A percentile compares a stretch with the other conserved stretches of the same genome.
Conservation (phyloP, 208 protist genomes). For the Naegleria fowleri region DNA sequence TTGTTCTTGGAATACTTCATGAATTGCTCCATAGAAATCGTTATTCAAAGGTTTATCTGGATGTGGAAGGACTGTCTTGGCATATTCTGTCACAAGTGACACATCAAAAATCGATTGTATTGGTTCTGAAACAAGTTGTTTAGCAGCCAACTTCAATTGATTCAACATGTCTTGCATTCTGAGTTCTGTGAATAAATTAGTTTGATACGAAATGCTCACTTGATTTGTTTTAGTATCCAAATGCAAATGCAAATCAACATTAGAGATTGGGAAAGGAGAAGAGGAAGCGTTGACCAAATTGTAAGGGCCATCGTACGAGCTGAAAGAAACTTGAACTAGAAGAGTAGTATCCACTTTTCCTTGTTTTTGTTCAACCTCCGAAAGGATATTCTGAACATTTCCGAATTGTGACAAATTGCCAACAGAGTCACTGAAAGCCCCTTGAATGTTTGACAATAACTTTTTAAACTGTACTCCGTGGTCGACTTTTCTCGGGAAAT, state of each 20-base stretch:
- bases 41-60: conserved; percentile 43
- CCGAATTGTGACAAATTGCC: neutral
- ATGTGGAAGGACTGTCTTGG: conserved; percentile 41
- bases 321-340: neutral
- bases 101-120: conserved; percentile 35
- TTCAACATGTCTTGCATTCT: neutral
- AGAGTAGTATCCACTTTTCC: neutral
- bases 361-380: neutral
- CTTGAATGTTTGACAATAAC: neutral
- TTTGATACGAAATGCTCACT: neutral
- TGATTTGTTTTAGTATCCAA: neutral
- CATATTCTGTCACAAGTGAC: conserved; percentile 38
- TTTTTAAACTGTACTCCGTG: neutral
- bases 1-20: conserved; percentile 43
- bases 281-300: neutral
- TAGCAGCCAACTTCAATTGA: neutral
- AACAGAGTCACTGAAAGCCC: neutral
- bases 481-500: neutral
- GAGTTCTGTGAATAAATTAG: neutral
- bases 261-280: neutral
- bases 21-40: conserved; percentile 44
- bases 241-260: conserved; percentile 14
- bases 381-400: neutral
- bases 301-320: neutral
- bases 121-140: neutral